Percentiles rank a stretch among this genome's conserved stretches.
Evolutionary conservation across 441 rosid species (phyloP).

Genomic region (Sinapis alba): DNA sequence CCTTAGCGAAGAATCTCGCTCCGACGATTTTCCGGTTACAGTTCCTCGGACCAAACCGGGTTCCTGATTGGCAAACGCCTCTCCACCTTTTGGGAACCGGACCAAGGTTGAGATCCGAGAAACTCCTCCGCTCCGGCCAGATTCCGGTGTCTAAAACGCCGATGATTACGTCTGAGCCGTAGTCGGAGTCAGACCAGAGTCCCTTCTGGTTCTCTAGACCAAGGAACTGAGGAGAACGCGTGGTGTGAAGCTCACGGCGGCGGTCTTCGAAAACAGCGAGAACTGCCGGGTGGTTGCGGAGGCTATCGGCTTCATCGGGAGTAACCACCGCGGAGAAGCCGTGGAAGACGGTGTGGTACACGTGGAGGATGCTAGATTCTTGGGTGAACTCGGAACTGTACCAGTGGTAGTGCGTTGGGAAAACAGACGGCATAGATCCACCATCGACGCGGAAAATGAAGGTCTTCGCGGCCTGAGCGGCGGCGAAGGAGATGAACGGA

Average conservation of each 20-base stretch:
- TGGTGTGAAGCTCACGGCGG: constrained; percentile 73
- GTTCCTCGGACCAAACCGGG: constrained; percentile 42
- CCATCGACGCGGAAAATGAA: constrained; percentile 71
- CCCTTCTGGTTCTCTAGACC: constrained; percentile 76
- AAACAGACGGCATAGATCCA: constrained; percentile 70
- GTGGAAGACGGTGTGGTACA: constrained; percentile 85
- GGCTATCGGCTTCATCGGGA: constrained; percentile 44
- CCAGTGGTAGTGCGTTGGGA: constrained; percentile 86
- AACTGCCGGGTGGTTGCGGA: constrained; percentile 60
- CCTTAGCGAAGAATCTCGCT: constrained; percentile 75
- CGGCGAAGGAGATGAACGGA: constrained; percentile 22
- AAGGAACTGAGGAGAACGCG: constrained; percentile 84
- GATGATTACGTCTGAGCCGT: constrained; percentile 78
- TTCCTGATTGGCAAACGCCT: constrained; percentile 62
- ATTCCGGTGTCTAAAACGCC: constrained; percentile 79
- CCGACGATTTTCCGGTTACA: constrained; percentile 76
- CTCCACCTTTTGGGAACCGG: constrained; percentile 74
- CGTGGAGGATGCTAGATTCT: constrained; percentile 63
- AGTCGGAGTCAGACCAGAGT: constrained; percentile 78
- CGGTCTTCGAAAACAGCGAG: constrained; percentile 69
- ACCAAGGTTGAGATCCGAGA: constrained; percentile 71
- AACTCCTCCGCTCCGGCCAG: constrained; percentile 80
- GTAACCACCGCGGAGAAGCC: constrained; percentile 74
- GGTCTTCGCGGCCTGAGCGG: constrained; percentile 44
- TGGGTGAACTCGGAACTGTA: constrained; percentile 69